Conservation (phyloP, 2,329 filamentous ascomycete species). For the Cercospora sp. region DNA sequence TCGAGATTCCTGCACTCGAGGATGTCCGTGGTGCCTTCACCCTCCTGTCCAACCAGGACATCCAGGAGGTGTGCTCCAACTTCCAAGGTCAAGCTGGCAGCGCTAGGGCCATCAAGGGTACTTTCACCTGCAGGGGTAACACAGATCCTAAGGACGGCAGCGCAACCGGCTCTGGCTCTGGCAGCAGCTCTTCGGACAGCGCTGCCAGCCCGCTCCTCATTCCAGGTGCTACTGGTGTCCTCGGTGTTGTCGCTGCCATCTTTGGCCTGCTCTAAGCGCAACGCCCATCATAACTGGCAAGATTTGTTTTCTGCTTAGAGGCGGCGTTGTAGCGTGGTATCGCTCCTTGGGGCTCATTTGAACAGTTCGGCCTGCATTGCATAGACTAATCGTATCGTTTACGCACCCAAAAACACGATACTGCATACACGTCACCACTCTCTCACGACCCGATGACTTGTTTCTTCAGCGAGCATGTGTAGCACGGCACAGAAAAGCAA, state of each 20-base stretch:
- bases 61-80: slow-evolving; percentile 43
- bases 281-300: slow-evolving; percentile 12
- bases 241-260: slow-evolving; percentile 51
- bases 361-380: slow-evolving; percentile 32
- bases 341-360: slow-evolving; percentile 27
- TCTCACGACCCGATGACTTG: slow-evolving; percentile 27
- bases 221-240: slow-evolving; percentile 46
- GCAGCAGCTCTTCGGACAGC: slow-evolving; percentile 34
- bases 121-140: slow-evolving; percentile 46
- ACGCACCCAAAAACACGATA: slow-evolving; percentile 25
- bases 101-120: slow-evolving; percentile 47
- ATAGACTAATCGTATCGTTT: slow-evolving; percentile 41
- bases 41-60: slow-evolving; percentile 49
- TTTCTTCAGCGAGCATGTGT: slow-evolving; percentile 24
- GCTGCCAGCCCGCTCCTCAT: slow-evolving; percentile 47
- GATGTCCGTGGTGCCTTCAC: slow-evolving; percentile 54
- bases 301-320: slow-evolving; percentile 27
- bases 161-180: slow-evolving; percentile 34
- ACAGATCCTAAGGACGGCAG: slow-evolving; percentile 40
- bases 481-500: slow-evolving; percentile 17
- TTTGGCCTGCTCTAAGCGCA: slow-evolving; percentile 48
- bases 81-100: slow-evolving; percentile 46
- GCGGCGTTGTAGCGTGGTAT: slow-evolving; percentile 26
- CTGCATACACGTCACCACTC: slow-evolving; percentile 21
- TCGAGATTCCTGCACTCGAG: slow-evolving; percentile 62